Conservation (phyloP, 176 grass and related monocot species). For the Triticum aestivum region DNA sequence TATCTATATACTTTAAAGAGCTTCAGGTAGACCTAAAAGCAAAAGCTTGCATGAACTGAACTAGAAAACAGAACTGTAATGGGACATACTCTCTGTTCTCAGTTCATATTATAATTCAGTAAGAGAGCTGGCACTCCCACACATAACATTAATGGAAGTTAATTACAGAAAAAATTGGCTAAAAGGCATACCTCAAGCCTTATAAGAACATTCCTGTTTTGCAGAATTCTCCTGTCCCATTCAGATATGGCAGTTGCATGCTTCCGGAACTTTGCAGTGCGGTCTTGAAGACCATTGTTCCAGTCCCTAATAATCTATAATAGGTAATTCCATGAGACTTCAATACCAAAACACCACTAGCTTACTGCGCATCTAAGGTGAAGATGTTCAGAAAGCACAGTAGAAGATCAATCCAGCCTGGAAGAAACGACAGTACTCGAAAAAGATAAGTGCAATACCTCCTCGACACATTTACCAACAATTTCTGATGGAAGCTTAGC, state of each 20-base stretch:
- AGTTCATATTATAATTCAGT: background rate
- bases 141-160: background rate
- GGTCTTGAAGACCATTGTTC: conserved; percentile 98
- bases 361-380: background rate
- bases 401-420: background rate
- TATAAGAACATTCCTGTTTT: conserved; percentile 96
- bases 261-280: conserved; percentile 88
- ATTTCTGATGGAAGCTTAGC: conserved; percentile 94
- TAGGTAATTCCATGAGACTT: conserved; percentile 2
- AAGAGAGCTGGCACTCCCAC: background rate
- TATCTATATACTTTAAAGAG: background rate
- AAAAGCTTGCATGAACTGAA: conserved; percentile 13
- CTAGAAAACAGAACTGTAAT: background rate
- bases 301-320: conserved; percentile 96
- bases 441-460: conserved; percentile 47
- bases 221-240: conserved; percentile 97
- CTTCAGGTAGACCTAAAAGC: background rate
- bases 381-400: conserved; percentile 1
- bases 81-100: background rate
- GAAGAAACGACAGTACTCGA: background rate
- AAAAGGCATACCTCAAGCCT: conserved; percentile 69
- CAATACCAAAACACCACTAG: background rate
- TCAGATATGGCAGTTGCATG: conserved; percentile 90
- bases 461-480: conserved; percentile 87
- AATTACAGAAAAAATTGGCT: background rate